A percentile compares a stretch with the other conserved stretches of the same genome.
Evolutionary conservation across 2,329 filamentous ascomycete genomes (phyloP).

Genomic region (Madurella mycetomatis): DNA sequence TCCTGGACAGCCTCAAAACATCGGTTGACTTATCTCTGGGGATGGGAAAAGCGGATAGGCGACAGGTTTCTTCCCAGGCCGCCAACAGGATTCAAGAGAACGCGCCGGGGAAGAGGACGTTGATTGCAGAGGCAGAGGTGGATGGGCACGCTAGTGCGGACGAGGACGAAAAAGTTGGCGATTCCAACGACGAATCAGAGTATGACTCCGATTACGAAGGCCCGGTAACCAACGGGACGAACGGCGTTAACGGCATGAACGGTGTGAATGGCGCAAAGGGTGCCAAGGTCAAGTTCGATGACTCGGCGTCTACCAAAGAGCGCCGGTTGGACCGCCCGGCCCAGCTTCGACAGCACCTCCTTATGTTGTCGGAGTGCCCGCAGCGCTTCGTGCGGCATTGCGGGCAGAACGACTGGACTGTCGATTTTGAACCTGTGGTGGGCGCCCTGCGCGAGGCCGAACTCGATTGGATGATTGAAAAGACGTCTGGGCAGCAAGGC

Average conservation of each 20-base stretch:
- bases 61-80: constrained; percentile 43
- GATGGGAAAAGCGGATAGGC: constrained; percentile 51
- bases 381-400: constrained; percentile 65
- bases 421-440: constrained; percentile 74
- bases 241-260: constrained; percentile 39
- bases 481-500: constrained; percentile 70
- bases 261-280: constrained; percentile 28
- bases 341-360: constrained; percentile 68
- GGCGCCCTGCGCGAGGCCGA: constrained; percentile 69
- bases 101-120: constrained; percentile 23
- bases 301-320: constrained; percentile 37
- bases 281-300: constrained; percentile 50
- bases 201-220: constrained; percentile 29
- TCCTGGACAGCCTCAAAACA: constrained; percentile 51
- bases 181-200: constrained; percentile 36
- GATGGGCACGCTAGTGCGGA: constrained; percentile 35
- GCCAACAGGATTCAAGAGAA: constrained; percentile 44
- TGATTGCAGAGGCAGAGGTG: constrained; percentile 27
- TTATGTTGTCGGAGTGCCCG: constrained; percentile 65
- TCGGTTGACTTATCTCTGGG: constrained; percentile 51
- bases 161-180: constrained; percentile 32
- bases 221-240: constrained; percentile 16
- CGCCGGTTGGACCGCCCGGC: constrained; percentile 42
- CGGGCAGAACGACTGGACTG: constrained; percentile 71
- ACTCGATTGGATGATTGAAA: constrained; percentile 74